Evolutionary conservation across 495 filamentous ascomycete genomes (phyloP).

Genomic region (Xylaria grammica): DNA sequence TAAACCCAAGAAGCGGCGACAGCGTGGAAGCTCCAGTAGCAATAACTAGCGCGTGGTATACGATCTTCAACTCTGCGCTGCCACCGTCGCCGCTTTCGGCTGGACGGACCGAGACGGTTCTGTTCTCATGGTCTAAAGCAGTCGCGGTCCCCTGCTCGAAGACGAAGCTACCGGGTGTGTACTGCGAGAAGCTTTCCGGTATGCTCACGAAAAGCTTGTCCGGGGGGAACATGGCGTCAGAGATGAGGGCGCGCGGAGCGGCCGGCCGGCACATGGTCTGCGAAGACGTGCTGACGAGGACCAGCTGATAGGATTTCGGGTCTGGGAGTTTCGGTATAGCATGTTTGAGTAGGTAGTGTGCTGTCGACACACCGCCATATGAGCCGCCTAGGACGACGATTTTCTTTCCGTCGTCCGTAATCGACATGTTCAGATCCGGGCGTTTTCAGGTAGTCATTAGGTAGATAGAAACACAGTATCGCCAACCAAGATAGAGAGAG

Average conservation of each 20-base stretch:
- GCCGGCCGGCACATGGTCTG: constrained; percentile 53
- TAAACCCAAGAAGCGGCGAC: constrained; percentile 48
- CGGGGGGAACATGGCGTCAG: constrained; percentile 48
- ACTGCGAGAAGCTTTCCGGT: constrained; percentile 46
- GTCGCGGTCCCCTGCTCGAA: constrained; percentile 62
- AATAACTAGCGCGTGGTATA: constrained; percentile 47
- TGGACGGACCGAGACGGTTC: constrained; percentile 44
- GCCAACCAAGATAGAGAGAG: background rate
- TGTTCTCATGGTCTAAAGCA: constrained; percentile 46
- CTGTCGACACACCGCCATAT: constrained; percentile 55
- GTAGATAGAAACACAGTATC: background rate
- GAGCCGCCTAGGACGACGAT: constrained; percentile 61
- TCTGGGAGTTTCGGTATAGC: constrained; percentile 47
- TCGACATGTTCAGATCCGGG: constrained; percentile 4
- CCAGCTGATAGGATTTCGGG: constrained; percentile 37
- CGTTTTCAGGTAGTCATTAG: background rate
- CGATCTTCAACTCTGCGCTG: constrained; percentile 49
- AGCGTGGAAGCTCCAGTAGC: constrained; percentile 54
- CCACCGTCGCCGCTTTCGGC: constrained; percentile 11
- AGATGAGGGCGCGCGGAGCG: constrained; percentile 53
- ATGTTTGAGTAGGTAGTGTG: constrained; percentile 61
- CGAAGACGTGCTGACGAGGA: constrained; percentile 51
- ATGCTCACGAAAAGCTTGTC: constrained; percentile 56
- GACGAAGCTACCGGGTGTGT: constrained; percentile 49
- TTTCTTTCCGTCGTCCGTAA: constrained; percentile 31